phyloP scores from a whole-genome alignment of 2,329 filamentous ascomycete genomes.

The Xylaria sp. region DNA sequence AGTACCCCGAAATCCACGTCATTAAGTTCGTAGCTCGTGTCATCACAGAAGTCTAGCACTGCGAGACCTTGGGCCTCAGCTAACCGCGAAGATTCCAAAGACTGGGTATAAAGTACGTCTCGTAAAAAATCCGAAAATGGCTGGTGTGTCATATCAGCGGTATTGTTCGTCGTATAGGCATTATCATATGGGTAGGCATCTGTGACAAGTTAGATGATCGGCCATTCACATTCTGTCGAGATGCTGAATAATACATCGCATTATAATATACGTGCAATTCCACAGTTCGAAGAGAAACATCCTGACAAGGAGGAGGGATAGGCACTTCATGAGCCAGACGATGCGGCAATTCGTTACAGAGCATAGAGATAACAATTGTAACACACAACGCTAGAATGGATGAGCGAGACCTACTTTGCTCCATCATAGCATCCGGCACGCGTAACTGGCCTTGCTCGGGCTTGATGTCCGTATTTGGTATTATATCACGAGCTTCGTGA shows the following conservation, averaged over 20 bases:
- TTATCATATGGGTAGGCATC: slow-evolving; percentile 33
- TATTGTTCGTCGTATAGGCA: slow-evolving; percentile 30
- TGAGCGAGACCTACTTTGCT: slow-evolving; percentile 41
- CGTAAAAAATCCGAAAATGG: slow-evolving; percentile 63
- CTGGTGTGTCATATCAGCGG: slow-evolving; percentile 49
- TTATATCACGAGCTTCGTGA: slow-evolving; percentile 44
- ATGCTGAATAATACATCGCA: background rate
- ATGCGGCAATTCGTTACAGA: background rate
- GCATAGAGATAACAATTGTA: background rate
- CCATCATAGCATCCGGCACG: slow-evolving; percentile 50
- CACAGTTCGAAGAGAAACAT: background rate
- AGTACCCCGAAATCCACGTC: slow-evolving; percentile 63
- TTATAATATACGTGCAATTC: background rate
- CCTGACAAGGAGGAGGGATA: background rate
- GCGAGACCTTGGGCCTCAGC: slow-evolving; percentile 55
- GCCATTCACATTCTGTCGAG: background rate
- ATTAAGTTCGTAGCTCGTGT: slow-evolving; percentile 61
- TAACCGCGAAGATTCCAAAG: slow-evolving; percentile 50
- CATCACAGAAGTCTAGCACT: slow-evolving; percentile 61
- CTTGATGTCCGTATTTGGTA: slow-evolving; percentile 43
- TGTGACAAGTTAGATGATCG: slow-evolving; percentile 28
- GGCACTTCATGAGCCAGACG: background rate
- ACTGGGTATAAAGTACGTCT: slow-evolving; percentile 61
- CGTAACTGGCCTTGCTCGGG: slow-evolving; percentile 50
- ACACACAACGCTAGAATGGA: slow-evolving; percentile 3